Evolutionary conservation across 768 basidiomycete species (phyloP).

Genomic region (Terana coerulea): DNA sequence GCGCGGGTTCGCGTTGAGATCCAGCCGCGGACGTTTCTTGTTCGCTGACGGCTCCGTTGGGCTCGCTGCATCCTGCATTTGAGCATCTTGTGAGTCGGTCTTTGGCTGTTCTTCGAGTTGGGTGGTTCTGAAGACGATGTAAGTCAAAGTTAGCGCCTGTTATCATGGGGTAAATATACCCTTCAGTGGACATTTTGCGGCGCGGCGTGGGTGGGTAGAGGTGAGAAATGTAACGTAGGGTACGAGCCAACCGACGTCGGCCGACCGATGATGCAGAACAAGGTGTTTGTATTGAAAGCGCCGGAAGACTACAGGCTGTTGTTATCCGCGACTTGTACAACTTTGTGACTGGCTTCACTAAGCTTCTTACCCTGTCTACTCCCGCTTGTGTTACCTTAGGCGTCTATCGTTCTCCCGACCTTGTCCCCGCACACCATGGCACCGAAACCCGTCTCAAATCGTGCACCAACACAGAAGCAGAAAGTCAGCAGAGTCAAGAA

Average conservation of each 20-base stretch:
- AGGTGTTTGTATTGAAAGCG: no score
- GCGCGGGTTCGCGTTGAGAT: conserved; percentile 51
- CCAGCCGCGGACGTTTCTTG: conserved; percentile 72
- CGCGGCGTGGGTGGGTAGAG: neutral
- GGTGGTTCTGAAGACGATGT: neutral
- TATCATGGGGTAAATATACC: conserved; percentile 33
- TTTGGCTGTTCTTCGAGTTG: conserved; percentile 10
- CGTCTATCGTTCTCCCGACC: neutral
- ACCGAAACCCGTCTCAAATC: conserved; percentile 5
- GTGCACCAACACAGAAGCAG: neutral
- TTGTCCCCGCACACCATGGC: conserved; percentile 8
- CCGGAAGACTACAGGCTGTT: no score
- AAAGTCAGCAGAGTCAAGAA: conserved; percentile 8
- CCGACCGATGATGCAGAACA: no score
- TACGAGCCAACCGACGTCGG: no score
- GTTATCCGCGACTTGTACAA: no score
- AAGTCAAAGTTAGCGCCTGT: neutral
- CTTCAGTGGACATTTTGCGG: conserved; percentile 47
- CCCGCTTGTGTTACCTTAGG: neutral
- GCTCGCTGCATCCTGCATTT: conserved; percentile 32
- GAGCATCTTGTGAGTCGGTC: conserved; percentile 11
- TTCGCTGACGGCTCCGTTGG: conserved; percentile 43
- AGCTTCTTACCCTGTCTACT: no score
- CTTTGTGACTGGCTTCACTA: no score
- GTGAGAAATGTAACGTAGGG: neutral